A percentile compares a stretch with the other conserved stretches of the same genome.
These are phyloP conservation scores for Salicornia ramosissima DNA, from an alignment of 148 eudicot genomes.

Conservation along the genomic window DNA sequence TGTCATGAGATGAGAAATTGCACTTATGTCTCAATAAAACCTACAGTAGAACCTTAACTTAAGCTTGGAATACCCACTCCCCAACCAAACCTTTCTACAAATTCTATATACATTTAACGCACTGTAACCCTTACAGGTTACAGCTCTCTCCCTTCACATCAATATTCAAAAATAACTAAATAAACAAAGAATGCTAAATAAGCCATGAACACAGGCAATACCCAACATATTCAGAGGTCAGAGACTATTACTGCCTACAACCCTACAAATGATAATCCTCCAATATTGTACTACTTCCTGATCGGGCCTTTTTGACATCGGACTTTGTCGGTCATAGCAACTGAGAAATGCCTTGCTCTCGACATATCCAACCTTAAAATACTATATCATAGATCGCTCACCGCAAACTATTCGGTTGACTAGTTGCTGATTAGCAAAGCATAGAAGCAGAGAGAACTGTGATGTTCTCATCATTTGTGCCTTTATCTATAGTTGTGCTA, in stretches of 20 bases:
- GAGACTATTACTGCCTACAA: constrained; percentile 11
- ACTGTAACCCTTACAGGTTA: constrained; percentile 7
- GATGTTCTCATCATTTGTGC: constrained; percentile 29
- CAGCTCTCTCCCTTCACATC: constrained; percentile 5
- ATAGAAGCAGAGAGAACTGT: constrained; percentile 37
- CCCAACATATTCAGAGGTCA: constrained; percentile 8
- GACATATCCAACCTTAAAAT: constrained; percentile 39
- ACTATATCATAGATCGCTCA: constrained; percentile 31
- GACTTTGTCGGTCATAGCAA: constrained; percentile 69
- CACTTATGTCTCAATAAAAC: background rate
- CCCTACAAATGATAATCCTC: background rate
- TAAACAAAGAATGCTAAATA: constrained; percentile 8
- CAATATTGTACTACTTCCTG: constrained; percentile 1
- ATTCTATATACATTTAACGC: constrained; percentile 24
- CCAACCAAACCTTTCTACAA: background rate
- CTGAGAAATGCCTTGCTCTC: constrained; percentile 50
- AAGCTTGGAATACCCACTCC: constrained; percentile 19
- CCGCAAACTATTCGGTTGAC: constrained; percentile 41
- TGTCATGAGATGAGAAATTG: constrained; percentile 6
- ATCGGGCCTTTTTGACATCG: background rate
- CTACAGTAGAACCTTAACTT: constrained; percentile 22
- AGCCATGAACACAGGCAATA: constrained; percentile 15
- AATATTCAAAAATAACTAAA: background rate
- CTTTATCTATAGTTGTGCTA: constrained; percentile 30
- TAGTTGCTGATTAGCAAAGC: constrained; percentile 33